phyloP scores from a whole-genome alignment of 129 eudicot genomes.

The Centella asiatica region DNA sequence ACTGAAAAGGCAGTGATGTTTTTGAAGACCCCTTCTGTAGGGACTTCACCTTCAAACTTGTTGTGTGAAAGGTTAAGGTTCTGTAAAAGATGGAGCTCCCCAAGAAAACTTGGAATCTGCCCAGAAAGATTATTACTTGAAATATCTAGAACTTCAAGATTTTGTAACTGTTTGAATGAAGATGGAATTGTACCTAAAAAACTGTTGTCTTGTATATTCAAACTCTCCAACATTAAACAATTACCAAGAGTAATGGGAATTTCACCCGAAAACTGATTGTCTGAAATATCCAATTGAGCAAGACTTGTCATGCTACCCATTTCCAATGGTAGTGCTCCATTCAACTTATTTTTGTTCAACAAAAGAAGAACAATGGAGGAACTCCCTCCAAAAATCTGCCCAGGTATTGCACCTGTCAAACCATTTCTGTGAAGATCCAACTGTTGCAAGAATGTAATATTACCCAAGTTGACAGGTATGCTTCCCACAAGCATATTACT shows the following conservation, averaged over 20 bases:
- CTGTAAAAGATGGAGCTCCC: not conserved
- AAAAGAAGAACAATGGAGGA: not conserved
- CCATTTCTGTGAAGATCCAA: not conserved
- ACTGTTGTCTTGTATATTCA: not conserved
- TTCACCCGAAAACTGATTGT: not conserved
- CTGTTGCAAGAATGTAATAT: not conserved
- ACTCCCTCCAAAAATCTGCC: not conserved
- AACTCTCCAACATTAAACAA: not conserved
- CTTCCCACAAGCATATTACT: not conserved
- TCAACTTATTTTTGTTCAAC: not conserved
- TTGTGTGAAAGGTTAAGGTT: not conserved
- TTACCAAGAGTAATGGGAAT: not conserved
- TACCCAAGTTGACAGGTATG: slow-evolving; percentile 1
- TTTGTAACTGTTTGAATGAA: not conserved
- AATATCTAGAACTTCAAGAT: not conserved
- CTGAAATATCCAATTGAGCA: not conserved
- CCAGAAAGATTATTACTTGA: not conserved
- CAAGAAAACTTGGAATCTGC: not conserved
- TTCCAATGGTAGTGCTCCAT: not conserved
- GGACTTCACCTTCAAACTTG: slow-evolving; percentile 1
- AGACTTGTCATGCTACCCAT: not conserved
- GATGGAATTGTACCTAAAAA: not conserved
- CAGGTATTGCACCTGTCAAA: slow-evolving; percentile 1
- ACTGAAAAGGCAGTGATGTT: not conserved
- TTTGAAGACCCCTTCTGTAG: not conserved